Evolutionary conservation across 805 yeast genomes (phyloP), one percentile per base, ranked within the genome.

Genomic region (Kregervanrija delftensis): DNA sequence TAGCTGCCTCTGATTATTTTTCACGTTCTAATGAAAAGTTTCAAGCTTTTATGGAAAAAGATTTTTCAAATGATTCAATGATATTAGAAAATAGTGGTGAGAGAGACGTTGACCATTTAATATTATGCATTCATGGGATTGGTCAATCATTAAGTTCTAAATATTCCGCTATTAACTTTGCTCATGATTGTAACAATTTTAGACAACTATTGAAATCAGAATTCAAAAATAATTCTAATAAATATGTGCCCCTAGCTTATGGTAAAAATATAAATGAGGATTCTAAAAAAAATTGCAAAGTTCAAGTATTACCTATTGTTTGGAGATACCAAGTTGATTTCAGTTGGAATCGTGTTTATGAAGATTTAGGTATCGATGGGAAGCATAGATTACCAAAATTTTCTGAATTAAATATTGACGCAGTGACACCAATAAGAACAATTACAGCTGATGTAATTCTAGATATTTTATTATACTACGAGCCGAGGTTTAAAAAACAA

Each of bases 41-140:
- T 50, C 68, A 73, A 51, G 54, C 63, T n/a, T 76, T 75, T 46
- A 50, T 71, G 36, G 84, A 77, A 52, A 71, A 66, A 30, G 81
- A 77, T 47, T 69, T 69, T 50, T 61, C 69, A 63, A 62, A 77
- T 64, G 57, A 79, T 63, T 47, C 75, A 48, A 57, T 66, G 50
- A 55, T 63, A 17, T 68, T 70, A 0, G 65, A 61, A 30, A 72
- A 69, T 52, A 50, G 57, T 13, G 61, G 63, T 11, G 60, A 64
- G 10, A 59, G 79, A 41, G 64, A 69, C n/a, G 66, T 74, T 17
- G 71, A 71, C 40, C 77, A 74, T 60, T 66, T 91, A 49, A 77
- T 90, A 1, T 68, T 91, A n/a, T 88, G 96, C 58, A 77, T 91
- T 30, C 99, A 91, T 66, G 99, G 99, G 0, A 86, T 91, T 48